A percentile compares a stretch with the other conserved stretches of the same genome.
Conservation (phyloP, 495 filamentous ascomycete species). For the Pseudotulostoma volvatum region DNA sequence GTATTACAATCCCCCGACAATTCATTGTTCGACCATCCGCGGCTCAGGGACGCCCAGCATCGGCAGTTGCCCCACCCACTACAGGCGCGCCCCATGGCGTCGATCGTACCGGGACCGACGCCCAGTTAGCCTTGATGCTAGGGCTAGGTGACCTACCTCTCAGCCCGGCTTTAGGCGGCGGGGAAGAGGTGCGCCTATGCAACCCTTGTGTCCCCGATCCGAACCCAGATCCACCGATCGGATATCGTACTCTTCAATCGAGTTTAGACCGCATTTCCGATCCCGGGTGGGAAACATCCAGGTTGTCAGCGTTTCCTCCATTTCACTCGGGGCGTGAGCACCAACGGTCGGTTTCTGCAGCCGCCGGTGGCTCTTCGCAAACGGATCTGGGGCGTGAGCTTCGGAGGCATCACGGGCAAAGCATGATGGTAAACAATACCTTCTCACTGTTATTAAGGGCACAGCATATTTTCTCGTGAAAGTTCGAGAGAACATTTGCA, state of each 20-base stretch:
- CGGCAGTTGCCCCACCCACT: constrained; percentile 7
- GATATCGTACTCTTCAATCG: constrained; percentile 14
- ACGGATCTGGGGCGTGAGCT: constrained; percentile 1
- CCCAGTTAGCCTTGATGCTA: constrained; percentile 5
- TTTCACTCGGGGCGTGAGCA: constrained; percentile 1
- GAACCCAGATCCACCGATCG: constrained; percentile 47
- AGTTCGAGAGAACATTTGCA: no score
- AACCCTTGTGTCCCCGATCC: constrained; percentile 92
- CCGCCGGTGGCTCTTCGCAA: background rate
- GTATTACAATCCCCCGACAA: constrained; percentile 84
- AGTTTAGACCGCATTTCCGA: constrained; percentile 10
- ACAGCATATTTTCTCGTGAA: no score
- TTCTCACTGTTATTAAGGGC: no score
- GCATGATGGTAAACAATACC: constrained; percentile 8
- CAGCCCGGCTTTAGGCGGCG: constrained; percentile 50
- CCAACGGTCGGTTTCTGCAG: constrained; percentile 1
- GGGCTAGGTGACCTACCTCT: constrained; percentile 8
- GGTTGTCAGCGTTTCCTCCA: constrained; percentile 1
- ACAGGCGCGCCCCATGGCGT: constrained; percentile 10
- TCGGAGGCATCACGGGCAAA: constrained; percentile 4
- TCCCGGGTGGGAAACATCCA: constrained; percentile 1
- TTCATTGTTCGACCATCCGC: constrained; percentile 79
- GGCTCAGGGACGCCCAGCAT: constrained; percentile 10
- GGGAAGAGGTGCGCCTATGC: constrained; percentile 78
- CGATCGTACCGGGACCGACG: constrained; percentile 27